phyloP scores from a whole-genome alignment of 345 rosid genomes.

The Citrus mangshanensis region DNA sequence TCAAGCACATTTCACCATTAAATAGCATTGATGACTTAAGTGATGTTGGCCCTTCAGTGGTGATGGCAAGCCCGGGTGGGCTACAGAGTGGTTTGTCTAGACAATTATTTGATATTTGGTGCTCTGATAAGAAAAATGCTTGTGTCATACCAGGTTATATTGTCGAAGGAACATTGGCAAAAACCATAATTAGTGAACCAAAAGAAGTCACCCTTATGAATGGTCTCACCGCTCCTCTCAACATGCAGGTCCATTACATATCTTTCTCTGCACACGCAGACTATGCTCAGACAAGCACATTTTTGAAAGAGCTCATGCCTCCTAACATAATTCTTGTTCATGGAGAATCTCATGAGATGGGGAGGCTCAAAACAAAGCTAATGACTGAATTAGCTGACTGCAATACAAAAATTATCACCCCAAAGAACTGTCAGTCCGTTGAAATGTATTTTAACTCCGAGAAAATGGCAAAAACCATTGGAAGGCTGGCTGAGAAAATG shows the following conservation, averaged over 20 bases:
- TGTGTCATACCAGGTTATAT: slow-evolving; percentile 85
- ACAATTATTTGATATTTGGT: slow-evolving; percentile 92
- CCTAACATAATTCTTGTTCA: slow-evolving; percentile 93
- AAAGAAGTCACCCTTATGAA: slow-evolving; percentile 95
- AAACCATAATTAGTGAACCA: slow-evolving; percentile 80
- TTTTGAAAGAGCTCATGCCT: slow-evolving; percentile 89
- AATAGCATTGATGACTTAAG: slow-evolving; percentile 83
- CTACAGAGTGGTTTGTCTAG: slow-evolving; percentile 92
- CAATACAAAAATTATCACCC: slow-evolving; percentile 76
- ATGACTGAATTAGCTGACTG: slow-evolving; percentile 68
- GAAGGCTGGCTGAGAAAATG: slow-evolving; percentile 77
- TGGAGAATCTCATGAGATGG: slow-evolving; percentile 93
- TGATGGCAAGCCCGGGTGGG: slow-evolving; percentile 93
- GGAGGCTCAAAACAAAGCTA: slow-evolving; percentile 88
- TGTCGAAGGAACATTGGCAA: slow-evolving; percentile 81
- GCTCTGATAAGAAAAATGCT: slow-evolving; percentile 82
- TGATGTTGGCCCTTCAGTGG: slow-evolving; percentile 90
- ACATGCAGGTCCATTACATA: slow-evolving; percentile 91
- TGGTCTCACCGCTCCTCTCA: slow-evolving; percentile 81
- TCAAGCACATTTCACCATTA: slow-evolving; percentile 78
- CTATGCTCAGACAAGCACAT: slow-evolving; percentile 94
- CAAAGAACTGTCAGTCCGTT: slow-evolving; percentile 90
- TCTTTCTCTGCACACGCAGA: slow-evolving; percentile 97
- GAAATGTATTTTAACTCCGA: slow-evolving; percentile 82
- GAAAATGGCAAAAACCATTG: slow-evolving; percentile 91